These are phyloP conservation scores for Colletotrichum camelliae DNA, from an alignment of 2,329 filamentous ascomycete species.

Conservation along the genomic window DNA sequence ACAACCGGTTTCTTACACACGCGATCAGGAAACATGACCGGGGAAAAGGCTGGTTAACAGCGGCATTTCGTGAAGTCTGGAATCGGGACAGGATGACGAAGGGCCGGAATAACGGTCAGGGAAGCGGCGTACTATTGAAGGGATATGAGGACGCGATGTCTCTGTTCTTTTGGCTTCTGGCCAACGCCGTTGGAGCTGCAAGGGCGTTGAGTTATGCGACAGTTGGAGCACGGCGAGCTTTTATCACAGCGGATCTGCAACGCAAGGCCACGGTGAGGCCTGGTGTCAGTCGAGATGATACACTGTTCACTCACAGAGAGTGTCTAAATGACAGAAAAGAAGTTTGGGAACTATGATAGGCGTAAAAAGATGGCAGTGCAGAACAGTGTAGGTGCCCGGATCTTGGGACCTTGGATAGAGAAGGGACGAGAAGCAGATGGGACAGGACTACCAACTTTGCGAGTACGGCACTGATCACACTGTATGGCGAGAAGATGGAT, in stretches of 20 bases:
- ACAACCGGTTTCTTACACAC: neutral
- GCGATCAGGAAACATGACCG: neutral
- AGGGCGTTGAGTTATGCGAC: conserved; percentile 54
- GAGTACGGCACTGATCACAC: conserved; percentile 51
- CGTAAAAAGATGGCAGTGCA: neutral
- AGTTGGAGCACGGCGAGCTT: conserved; percentile 63
- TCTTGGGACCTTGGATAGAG: neutral
- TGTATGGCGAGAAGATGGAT: conserved; percentile 26
- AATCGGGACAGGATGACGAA: neutral
- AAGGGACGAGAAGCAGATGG: neutral
- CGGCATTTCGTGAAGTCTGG: neutral
- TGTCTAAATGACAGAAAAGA: neutral
- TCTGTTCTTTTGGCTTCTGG: conserved; percentile 59
- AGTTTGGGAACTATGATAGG: neutral
- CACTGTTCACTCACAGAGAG: neutral
- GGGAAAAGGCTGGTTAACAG: neutral
- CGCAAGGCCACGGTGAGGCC: neutral
- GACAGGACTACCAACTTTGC: conserved; percentile 40
- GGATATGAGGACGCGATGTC: conserved; percentile 63
- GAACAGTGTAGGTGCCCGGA: neutral
- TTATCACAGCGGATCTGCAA: conserved; percentile 63
- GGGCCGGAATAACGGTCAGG: neutral
- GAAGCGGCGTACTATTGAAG: conserved; percentile 60
- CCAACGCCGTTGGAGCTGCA: conserved; percentile 61
- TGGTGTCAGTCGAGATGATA: conserved; percentile 14